phyloP scores from a whole-genome alignment of 495 filamentous ascomycete genomes.

The Aspergillus biplanus region DNA sequence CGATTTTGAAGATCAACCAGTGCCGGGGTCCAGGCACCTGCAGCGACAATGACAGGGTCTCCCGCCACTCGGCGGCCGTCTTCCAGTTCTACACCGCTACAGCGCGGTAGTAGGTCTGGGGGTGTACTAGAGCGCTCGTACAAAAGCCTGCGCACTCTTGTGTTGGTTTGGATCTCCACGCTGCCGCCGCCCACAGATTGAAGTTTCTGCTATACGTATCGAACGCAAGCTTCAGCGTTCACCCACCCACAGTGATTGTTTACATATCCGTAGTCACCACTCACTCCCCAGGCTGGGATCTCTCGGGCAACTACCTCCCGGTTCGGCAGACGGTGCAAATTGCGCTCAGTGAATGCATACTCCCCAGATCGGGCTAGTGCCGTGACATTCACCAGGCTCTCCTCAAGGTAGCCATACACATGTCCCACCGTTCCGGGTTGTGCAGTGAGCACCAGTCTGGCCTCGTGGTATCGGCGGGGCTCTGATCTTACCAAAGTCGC shows the following conservation, averaged over 20 bases:
- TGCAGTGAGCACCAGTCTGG: not conserved
- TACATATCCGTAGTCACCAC: not conserved
- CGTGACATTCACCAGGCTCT: not conserved
- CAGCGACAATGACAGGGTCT: conserved; percentile 51
- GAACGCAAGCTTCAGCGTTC: not conserved
- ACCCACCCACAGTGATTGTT: not conserved
- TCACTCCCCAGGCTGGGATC: not conserved
- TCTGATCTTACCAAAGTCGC: not conserved
- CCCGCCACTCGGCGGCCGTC: conserved; percentile 23
- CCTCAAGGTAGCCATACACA: not conserved
- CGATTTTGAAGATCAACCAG: conserved; percentile 55
- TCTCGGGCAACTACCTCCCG: not conserved
- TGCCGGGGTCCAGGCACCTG: conserved; percentile 20
- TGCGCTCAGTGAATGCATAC: not conserved
- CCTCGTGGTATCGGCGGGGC: not conserved
- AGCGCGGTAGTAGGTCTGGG: not conserved
- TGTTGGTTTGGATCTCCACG: not conserved
- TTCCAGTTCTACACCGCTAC: conserved; percentile 10
- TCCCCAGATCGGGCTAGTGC: not conserved
- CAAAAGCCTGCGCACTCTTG: not conserved
- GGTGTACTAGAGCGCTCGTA: not conserved
- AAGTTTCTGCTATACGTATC: not conserved
- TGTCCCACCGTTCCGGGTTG: not conserved
- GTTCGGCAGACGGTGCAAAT: not conserved
- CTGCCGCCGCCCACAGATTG: not conserved